Base-by-base conservation (phyloP, 2,329 filamentous ascomycete genomes). In the Thelonectria blattea region DNA sequence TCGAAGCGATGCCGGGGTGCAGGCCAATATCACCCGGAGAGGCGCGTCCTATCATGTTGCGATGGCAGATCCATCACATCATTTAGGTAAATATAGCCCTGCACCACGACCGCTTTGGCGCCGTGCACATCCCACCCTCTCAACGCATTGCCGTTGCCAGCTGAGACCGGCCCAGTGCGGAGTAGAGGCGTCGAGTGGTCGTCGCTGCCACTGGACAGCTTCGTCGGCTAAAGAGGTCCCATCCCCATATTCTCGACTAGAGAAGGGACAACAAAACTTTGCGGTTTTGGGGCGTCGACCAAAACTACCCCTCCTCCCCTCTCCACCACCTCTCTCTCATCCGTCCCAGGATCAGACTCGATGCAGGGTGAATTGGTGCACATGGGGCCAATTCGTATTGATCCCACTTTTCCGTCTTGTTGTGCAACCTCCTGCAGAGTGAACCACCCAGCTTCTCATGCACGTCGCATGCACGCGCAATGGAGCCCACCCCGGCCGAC, bases 301-400 rank as follows among this genome's bases (percentile, higher is more conserved):
- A 43, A 18, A 37, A 24, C 18, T 22, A n/a, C 22, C 34, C 27
- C 39, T 37, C 9, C 43, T 42, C 46, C 15, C 15, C 46, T 24
- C 22, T 4, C 51, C 56, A 52, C 61, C 18, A n/a, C 15, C 15
- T 45, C 20, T 24, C 18, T 24, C 22, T 24, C 18, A 37, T 15
- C 32, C 22, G 22, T 50, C 12, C 52, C 37, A 46, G 24, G 20
- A 46, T 49, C 20, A 49, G 34, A 48, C 30, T 66, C 56, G 51
- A 34, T 66, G 45, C 60, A 62, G 46, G 52, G 56, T 60, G 55
- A 52, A 27, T 18, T 58, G 30, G 27, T 39, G 51, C 49, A 62
- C 39, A 52, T 17, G 41, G 32, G 46, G 53, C 42, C 47, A 20
- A 43, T 64, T 71, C 68, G 67, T 71, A 66, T 70, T 63, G 47